Conservation (phyloP, 352 stramenopile species). For the Phytophthora fragariae region DNA sequence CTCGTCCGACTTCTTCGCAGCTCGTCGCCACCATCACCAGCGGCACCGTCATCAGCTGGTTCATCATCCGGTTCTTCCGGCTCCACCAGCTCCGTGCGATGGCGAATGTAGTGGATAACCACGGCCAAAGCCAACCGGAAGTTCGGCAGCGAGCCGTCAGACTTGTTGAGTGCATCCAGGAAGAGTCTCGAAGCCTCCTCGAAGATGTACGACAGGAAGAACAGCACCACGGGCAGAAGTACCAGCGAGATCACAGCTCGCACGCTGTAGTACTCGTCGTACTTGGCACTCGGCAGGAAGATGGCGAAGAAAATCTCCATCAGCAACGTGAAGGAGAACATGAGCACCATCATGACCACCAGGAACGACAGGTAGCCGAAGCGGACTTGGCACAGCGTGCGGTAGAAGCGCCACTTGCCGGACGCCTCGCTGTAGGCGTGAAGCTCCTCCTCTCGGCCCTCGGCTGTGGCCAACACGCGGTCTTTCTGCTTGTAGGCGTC, state of each 20-base stretch:
- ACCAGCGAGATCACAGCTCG: slow-evolving; percentile 66
- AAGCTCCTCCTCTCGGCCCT: slow-evolving; percentile 67
- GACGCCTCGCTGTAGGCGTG: slow-evolving; percentile 52
- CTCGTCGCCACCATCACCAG: slow-evolving; percentile 11
- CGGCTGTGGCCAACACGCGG: slow-evolving; percentile 51
- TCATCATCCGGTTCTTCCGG: slow-evolving; percentile 23
- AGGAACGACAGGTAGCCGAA: slow-evolving; percentile 85
- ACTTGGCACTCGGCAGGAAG: slow-evolving; percentile 82
- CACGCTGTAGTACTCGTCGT: slow-evolving; percentile 68
- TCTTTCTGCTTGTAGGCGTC: slow-evolving; percentile 48
- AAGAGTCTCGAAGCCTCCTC: slow-evolving; percentile 76
- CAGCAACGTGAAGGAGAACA: slow-evolving; percentile 85
- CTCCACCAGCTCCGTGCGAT: slow-evolving; percentile 61
- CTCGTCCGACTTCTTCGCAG: slow-evolving; percentile 34
- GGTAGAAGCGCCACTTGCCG: slow-evolving; percentile 69
- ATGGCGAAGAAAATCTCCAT: slow-evolving; percentile 91
- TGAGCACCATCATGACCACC: slow-evolving; percentile 85
- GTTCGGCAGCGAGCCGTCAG: slow-evolving; percentile 73
- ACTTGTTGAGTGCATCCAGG: slow-evolving; percentile 77
- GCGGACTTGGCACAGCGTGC: slow-evolving; percentile 76
- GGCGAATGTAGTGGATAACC: slow-evolving; percentile 81
- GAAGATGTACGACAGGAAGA: slow-evolving; percentile 87
- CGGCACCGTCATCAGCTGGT: slow-evolving; percentile 10
- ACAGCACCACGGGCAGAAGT: slow-evolving; percentile 67
- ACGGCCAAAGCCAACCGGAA: slow-evolving; percentile 80